Percentiles rank a stretch among this genome's conserved stretches.
phyloP scores from a whole-genome alignment of 2,329 filamentous ascomycete species.

The Hirsutella thompsonii region DNA sequence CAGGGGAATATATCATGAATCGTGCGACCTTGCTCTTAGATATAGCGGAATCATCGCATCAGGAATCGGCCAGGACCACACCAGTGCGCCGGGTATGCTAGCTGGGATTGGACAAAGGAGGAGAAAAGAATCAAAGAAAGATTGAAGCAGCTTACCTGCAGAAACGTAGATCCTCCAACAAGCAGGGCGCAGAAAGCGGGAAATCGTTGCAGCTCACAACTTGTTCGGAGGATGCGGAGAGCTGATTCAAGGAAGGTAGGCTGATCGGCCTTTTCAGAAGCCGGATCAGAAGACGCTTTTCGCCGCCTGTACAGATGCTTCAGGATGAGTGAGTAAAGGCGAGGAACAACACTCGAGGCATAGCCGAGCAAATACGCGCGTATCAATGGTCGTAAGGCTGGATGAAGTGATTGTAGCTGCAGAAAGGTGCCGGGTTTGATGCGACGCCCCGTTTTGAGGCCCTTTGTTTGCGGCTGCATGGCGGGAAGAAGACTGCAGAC shows the following conservation, averaged over 20 bases:
- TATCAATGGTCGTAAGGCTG: constrained; percentile 39
- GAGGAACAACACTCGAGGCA: constrained; percentile 42
- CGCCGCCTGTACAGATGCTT: constrained; percentile 27
- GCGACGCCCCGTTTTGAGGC: not conserved
- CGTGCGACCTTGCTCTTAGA: too few species aligned
- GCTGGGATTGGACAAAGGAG: too few species aligned
- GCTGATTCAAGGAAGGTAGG: constrained; percentile 18
- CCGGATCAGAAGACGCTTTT: constrained; percentile 4
- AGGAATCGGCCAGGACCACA: too few species aligned
- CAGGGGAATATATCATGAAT: too few species aligned
- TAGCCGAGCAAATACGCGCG: constrained; percentile 50
- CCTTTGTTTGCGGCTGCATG: not conserved
- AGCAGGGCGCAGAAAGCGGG: constrained; percentile 49
- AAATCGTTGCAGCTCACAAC: constrained; percentile 42
- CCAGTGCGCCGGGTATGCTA: too few species aligned
- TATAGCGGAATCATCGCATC: too few species aligned
- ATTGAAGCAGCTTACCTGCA: constrained; percentile 32
- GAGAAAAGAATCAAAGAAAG: not conserved
- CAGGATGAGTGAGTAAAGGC: constrained; percentile 40
- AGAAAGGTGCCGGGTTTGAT: not conserved
- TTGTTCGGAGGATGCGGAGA: constrained; percentile 31
- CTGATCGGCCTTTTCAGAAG: not conserved
- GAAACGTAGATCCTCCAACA: constrained; percentile 45
- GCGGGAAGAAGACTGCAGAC: not conserved
- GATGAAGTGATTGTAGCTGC: constrained; percentile 26